Evolutionary conservation across 345 rosid genomes (phyloP).

Genomic region (Aurinia saxatilis): DNA sequence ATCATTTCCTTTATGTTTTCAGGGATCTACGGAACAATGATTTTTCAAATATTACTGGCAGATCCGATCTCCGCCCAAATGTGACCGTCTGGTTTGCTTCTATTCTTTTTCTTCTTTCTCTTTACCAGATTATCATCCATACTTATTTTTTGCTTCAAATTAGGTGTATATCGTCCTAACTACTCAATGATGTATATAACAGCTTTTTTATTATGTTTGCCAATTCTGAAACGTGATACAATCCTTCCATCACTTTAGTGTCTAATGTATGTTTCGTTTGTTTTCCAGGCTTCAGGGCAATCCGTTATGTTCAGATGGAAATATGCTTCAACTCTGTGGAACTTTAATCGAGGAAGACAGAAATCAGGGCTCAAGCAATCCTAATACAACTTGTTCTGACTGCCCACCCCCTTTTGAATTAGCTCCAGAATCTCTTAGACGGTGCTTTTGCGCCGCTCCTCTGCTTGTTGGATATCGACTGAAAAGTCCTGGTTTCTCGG

Average conservation of each 20-base stretch:
- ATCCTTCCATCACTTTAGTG: conserved; percentile 1
- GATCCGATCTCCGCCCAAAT: conserved; percentile 54
- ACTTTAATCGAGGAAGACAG: conserved; percentile 20
- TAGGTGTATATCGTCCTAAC: neutral
- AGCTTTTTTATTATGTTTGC: neutral
- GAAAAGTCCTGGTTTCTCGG: conserved; percentile 87
- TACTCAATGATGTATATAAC: neutral
- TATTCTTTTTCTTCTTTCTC: conserved; percentile 10
- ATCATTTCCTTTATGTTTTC: conserved; percentile 15
- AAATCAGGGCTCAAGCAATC: conserved; percentile 20
- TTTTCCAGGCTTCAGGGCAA: conserved; percentile 84
- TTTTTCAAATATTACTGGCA: conserved; percentile 51
- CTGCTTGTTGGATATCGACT: conserved; percentile 67
- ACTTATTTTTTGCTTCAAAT: neutral
- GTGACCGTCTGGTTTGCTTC: conserved; percentile 70
- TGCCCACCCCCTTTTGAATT: conserved; percentile 69
- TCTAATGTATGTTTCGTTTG: neutral
- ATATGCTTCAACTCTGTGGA: conserved; percentile 40
- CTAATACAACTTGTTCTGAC: conserved; percentile 34
- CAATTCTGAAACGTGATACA: neutral
- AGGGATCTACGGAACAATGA: conserved; percentile 80
- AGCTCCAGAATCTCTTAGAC: conserved; percentile 34
- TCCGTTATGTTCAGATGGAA: conserved; percentile 51
- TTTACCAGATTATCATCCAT: neutral
- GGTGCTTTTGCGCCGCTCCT: conserved; percentile 82